Base-by-base conservation (phyloP, 2,329 filamentous ascomycete genomes). In the Pseudogymnoascus pannorum region DNA sequence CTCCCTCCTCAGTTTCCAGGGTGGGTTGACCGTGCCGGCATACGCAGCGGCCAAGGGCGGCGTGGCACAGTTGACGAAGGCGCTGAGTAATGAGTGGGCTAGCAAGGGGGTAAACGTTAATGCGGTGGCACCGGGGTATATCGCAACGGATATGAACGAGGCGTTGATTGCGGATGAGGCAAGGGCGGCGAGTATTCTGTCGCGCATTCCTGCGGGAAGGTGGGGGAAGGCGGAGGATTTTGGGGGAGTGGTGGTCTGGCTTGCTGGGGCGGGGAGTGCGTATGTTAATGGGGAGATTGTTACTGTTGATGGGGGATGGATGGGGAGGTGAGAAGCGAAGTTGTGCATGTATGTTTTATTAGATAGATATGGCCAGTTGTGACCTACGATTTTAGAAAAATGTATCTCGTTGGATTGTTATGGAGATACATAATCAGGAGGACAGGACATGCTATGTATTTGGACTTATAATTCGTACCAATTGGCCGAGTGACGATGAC, bases 131-230 rank as follows among this genome's bases (percentile, higher is more conserved):
- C 92, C 92, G 0, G 92, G 92, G 0, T 96, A 96, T 74, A 90
- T 96, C 68, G 89, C 84, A 58, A 96, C 92, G n/a, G 92, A 96
- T 64, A 96, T 96, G 92, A 97, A 96, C 73, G 82, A 81, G 66
- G 92, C 91, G 2, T 75, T 97, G 70, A 83, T 96, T 44, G 82
- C 86, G 58, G 86, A 96, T 73, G 74, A 82, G 68, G 83, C 81
- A 67, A 78, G 92, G 35, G 81, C 88, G 63, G 83, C 80, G 65
- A 87, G 87, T 69, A 96, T 96, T 67, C 81, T 89, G 70, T 85
- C 84, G 33, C 79, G 91, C 61, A 96, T 96, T 68, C 92, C 92
- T 0, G 90, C 89, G 0, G 91, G 88, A 0, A 78, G 91, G 67
- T 96, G 92, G 91, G 92, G 91, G 0, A 79, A 73, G 9, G 88